Base-by-base conservation (phyloP, 257 asterid species). In the Nicotiana knightiana region DNA sequence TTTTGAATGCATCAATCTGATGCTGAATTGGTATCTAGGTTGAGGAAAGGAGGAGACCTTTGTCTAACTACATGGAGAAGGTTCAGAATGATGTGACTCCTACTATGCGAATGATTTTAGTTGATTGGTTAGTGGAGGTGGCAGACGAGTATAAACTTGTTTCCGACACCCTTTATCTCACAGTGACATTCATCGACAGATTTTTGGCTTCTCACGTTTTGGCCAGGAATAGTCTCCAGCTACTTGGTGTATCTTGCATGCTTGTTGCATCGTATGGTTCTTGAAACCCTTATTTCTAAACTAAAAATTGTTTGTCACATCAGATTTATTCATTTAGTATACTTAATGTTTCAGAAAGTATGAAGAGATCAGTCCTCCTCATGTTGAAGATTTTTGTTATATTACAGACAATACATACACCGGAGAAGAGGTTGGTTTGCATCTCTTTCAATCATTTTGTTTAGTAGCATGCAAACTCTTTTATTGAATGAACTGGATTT, bases 111-210 rank as follows among this genome's bases (percentile, higher is more conserved):
- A 89, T 86, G 67, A 84, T 91, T 83, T 89, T 95, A 67, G 90
- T 95, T 67, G 97, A 93, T 88, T 93, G 99, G 99, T 85, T 95
- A 87, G 93, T 91, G 57, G 99, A 95, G 86, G 99, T 95, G 79
- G 89, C 93, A 13, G 96, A 93, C 48, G 99, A 94, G 71, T 92
- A 90, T 88, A 91, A 89, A 73, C 93, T 93, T 59, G 89, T 90
- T 59, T 87, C 99, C 0, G 99, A 96, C 83, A 93, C 99, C 6
- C 81, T 92, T 51, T 88, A 90, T 81, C 97, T 92, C 46, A 76
- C 98, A 12, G 95, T 96, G 51, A 87, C 84, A 84, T 90, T 89
- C 76, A 78, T 96, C 2, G 99, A 96, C 84, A 88, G 96, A 88
- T 96, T 85, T 85, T 82, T 96, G 48, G 90, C 98, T 66, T 85